Conservation (phyloP, 176 grass and related monocot genomes). For the Dactylis glomerata region DNA sequence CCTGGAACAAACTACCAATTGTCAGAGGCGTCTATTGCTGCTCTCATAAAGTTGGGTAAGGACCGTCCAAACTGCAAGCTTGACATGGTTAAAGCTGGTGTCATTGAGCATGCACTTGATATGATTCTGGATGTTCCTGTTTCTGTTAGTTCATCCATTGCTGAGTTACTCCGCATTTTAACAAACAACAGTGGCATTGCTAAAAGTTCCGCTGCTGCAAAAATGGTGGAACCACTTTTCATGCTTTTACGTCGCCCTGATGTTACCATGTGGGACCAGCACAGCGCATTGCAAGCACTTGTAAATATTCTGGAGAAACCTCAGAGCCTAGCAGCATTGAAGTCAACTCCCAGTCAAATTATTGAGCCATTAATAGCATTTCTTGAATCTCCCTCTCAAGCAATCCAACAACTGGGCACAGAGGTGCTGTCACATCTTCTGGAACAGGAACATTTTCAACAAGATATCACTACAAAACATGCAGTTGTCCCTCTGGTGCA, state of each 20-base stretch:
- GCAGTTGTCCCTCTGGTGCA: conserved; percentile 92
- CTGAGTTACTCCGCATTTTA: conserved; percentile 92
- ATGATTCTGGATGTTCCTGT: conserved; percentile 96
- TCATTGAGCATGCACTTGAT: conserved; percentile 87
- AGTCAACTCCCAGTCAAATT: conserved; percentile 84
- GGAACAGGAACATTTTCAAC: conserved; percentile 95
- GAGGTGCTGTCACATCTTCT: conserved; percentile 89
- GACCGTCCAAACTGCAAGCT: conserved; percentile 92
- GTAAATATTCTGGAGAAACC: conserved; percentile 98
- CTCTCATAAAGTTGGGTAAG: conserved; percentile 95
- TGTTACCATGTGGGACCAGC: conserved; percentile 90
- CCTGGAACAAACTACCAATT: conserved; percentile 73
- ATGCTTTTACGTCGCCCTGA: conserved; percentile 73
- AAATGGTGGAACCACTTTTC: conserved; percentile 97
- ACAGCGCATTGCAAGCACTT: conserved; percentile 87
- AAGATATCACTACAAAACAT: conserved; percentile 89
- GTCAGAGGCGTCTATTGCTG: conserved; percentile 66
- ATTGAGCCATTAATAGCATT: conserved; percentile 93
- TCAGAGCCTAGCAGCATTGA: conserved; percentile 74
- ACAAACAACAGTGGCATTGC: conserved; percentile 97
- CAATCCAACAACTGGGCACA: conserved; percentile 95
- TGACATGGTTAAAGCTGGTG: conserved; percentile 95
- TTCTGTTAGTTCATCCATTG: conserved; percentile 74
- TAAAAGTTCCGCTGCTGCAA: conserved; percentile 84
- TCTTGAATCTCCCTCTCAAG: conserved; percentile 93